Conservation (phyloP, 148 eudicot genomes). For the Cornus suecica region DNA sequence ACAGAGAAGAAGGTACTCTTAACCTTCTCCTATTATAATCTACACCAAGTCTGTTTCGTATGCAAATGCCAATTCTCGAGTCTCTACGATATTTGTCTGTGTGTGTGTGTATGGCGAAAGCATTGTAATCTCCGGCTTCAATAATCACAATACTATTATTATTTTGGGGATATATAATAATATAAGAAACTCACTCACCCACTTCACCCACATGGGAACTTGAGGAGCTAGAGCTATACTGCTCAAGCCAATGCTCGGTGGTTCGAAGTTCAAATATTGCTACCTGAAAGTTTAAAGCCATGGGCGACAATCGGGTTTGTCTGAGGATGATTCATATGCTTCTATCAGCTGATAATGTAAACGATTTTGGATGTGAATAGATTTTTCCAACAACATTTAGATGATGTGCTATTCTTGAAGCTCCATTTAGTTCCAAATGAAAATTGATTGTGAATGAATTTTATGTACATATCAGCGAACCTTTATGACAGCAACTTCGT, state of each 20-base stretch:
- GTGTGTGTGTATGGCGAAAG: too few species aligned
- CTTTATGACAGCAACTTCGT: background rate
- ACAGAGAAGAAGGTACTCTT: constrained; percentile 87
- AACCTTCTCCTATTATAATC: constrained; percentile 3
- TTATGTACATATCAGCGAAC: background rate
- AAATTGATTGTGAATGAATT: background rate
- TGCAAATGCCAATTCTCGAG: background rate
- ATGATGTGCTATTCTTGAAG: background rate
- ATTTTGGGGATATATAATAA: too few species aligned
- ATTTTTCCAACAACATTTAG: background rate
- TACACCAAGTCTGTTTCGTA: background rate
- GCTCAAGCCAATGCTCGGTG: too few species aligned
- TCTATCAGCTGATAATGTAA: background rate
- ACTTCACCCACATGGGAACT: too few species aligned
- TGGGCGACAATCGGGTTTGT: background rate
- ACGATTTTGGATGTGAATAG: background rate
- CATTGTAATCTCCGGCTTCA: too few species aligned
- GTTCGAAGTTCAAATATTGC: background rate
- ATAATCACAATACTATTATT: too few species aligned
- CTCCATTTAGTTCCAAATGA: background rate
- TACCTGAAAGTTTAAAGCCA: constrained; percentile 9
- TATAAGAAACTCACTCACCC: too few species aligned
- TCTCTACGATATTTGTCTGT: too few species aligned
- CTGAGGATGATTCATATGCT: background rate
- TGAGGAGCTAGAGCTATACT: too few species aligned